Base-by-base conservation (phyloP, 306 rosid species). In the Pyrus bretschneideri region DNA sequence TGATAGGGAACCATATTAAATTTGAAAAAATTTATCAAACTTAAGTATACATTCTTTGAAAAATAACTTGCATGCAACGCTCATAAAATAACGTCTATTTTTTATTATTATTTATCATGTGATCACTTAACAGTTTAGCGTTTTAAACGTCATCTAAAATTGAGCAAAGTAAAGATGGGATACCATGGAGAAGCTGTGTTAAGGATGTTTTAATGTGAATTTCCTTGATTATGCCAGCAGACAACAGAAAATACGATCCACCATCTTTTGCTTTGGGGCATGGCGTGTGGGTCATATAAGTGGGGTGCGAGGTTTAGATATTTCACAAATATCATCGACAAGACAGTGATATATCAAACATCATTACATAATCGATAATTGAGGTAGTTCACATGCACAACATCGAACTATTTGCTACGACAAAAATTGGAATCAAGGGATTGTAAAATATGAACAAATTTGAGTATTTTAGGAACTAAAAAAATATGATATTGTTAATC, bases 91-190 rank as follows among this genome's bases (percentile, higher is more conserved):
- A 17, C 4, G 18, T 17, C 0, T 51, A 15, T 49, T 15, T 49
- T 2, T 15, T 5, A n/a, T 6, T 17, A 25, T 25, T 25, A 25
- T 3, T 51, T 51, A 51, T 5, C 9, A 5, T 0, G 0, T 5
- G 1, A 5, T 0, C 21, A 0, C 18, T 0, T 1, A 0, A 15
- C 0, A 1, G 0, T 5, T 49, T 49, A 15, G 21, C 0, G 21
- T 5, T 15, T 49, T 8, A 49, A 15, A 1, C 3, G 3, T 15
- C 55, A 30, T 38, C 42, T 5, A 8, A 11, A 17, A 17, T 15
- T 25, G 58, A 40, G 57, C 38, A 35, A 35, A 22, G 22, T 7
- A 57, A 27, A 10, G 6, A 51, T 2, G 18, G 23, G 19, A 27
- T 21, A 21, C 69, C 77, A 25, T 13, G 14, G 31, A 2, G 35